Conservation (phyloP, 768 basidiomycete genomes). For the Kwoniella bestiolae region DNA sequence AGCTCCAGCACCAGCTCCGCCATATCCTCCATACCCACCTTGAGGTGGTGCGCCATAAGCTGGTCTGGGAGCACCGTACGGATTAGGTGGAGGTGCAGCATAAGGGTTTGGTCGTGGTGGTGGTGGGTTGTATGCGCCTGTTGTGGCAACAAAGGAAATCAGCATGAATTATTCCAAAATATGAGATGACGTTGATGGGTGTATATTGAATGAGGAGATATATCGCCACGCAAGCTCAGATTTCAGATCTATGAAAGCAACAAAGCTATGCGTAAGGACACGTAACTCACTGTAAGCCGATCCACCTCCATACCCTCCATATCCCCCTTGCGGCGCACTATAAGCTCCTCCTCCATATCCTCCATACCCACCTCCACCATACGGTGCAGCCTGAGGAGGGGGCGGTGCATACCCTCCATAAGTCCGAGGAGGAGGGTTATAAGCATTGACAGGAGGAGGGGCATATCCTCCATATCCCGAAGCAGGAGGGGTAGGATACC, state of each 20-base stretch:
- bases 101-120: conserved; percentile 30
- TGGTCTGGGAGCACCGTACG: conserved; percentile 20
- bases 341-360: conserved; percentile 21
- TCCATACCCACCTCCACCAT: conserved; percentile 9
- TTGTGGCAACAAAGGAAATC: too few species aligned
- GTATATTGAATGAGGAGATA: too few species aligned
- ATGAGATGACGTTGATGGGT: too few species aligned
- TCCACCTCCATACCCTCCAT: conserved; percentile 29
- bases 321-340: conserved; percentile 30
- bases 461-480: conserved; percentile 52
- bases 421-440: conserved; percentile 27
- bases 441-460: conserved; percentile 13
- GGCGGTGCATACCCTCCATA: conserved; percentile 48
- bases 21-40: conserved; percentile 29
- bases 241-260: too few species aligned
- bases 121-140: conserved; percentile 30
- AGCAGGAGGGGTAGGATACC: conserved; percentile 25
- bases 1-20: conserved; percentile 14
- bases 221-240: too few species aligned
- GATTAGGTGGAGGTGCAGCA: conserved; percentile 25
- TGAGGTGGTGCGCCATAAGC: conserved; percentile 24
- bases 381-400: conserved; percentile 10
- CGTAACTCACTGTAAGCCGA: conserved; percentile 13
- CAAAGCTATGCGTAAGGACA: too few species aligned
- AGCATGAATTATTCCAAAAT: too few species aligned